Evolutionary conservation across 2,329 filamentous ascomycete genomes (phyloP).

Genomic region (Verticillium tricorpus): DNA sequence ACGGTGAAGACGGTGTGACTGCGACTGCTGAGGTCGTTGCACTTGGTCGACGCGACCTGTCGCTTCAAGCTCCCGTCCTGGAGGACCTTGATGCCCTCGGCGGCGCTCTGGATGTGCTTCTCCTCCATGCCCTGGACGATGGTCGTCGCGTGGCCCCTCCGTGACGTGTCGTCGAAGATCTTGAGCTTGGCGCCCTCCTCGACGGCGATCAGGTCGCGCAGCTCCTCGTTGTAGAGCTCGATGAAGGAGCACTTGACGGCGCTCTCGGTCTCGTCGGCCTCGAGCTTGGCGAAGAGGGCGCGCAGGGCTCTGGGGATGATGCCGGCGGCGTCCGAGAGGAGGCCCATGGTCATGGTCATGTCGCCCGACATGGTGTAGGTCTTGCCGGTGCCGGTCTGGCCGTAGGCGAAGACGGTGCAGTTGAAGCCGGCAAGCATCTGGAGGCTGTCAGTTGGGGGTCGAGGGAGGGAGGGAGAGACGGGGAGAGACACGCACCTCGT

Average conservation of each 20-base stretch:
- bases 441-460: slow-evolving; percentile 5
- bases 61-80: slow-evolving; percentile 87
- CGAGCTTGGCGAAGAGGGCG: slow-evolving; percentile 79
- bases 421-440: slow-evolving; percentile 94
- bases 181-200: slow-evolving; percentile 87
- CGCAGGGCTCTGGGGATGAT: slow-evolving; percentile 92
- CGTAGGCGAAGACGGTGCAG: slow-evolving; percentile 98
- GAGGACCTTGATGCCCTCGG: slow-evolving; percentile 82
- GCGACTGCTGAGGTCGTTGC: slow-evolving; percentile 94
- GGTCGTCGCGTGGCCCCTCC: slow-evolving; percentile 79
- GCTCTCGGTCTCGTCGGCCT: slow-evolving; percentile 72
- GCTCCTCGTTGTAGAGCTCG: slow-evolving; percentile 95
- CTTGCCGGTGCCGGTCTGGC: slow-evolving; percentile 96
- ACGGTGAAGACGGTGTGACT: slow-evolving; percentile 98
- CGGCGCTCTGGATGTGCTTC: slow-evolving; percentile 80
- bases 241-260: slow-evolving; percentile 98
- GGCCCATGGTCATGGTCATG: slow-evolving; percentile 80
- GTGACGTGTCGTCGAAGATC: slow-evolving; percentile 87
- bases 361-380: slow-evolving; percentile 99
- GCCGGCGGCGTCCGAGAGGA: slow-evolving; percentile 85
- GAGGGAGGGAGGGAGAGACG: neutral
- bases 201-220: slow-evolving; percentile 78
- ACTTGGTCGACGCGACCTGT: slow-evolving; percentile 99
- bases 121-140: slow-evolving; percentile 98
- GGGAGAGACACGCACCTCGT: slow-evolving; percentile 62